phyloP scores from a whole-genome alignment of 2,329 filamentous ascomycete genomes.

The Xylaria sp. region DNA sequence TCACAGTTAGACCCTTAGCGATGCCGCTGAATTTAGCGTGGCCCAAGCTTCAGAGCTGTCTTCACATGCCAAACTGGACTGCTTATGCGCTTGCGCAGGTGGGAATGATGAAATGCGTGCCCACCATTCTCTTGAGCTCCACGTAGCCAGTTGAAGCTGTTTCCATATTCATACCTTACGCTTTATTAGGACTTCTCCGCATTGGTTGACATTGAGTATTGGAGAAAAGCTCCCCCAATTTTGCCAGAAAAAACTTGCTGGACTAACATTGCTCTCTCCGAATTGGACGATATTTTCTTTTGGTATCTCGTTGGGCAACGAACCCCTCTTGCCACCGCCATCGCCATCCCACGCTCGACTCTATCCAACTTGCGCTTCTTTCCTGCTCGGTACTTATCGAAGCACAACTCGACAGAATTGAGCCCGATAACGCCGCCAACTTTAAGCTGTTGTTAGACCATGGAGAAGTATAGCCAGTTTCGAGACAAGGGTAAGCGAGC shows the following conservation, averaged over 20 bases:
- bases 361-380: not conserved
- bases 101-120: conserved; percentile 33
- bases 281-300: not conserved
- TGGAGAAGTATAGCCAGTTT: conserved; percentile 97
- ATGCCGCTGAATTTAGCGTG: conserved; percentile 1
- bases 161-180: not conserved
- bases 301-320: conserved; percentile 14
- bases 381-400: not conserved
- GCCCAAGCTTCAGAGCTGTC: conserved; percentile 19
- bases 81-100: not conserved
- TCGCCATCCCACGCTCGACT: not conserved
- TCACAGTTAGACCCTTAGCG: not conserved
- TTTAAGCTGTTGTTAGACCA: conserved; percentile 51
- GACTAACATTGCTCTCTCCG: not conserved
- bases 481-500: conserved; percentile 78
- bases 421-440: not conserved
- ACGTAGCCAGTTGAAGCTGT: not conserved
- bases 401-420: not conserved
- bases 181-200: not conserved
- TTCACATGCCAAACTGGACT: conserved; percentile 33
- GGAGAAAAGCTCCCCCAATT: conserved; percentile 9
- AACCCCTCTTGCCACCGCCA: not conserved
- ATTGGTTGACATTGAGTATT: not conserved
- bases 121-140: conserved; percentile 7
- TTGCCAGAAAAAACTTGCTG: not conserved